Percentiles rank a stretch among this genome's conserved stretches.
phyloP scores from a whole-genome alignment of 2,329 filamentous ascomycete genomes.

The Mollisia scopiformis region DNA sequence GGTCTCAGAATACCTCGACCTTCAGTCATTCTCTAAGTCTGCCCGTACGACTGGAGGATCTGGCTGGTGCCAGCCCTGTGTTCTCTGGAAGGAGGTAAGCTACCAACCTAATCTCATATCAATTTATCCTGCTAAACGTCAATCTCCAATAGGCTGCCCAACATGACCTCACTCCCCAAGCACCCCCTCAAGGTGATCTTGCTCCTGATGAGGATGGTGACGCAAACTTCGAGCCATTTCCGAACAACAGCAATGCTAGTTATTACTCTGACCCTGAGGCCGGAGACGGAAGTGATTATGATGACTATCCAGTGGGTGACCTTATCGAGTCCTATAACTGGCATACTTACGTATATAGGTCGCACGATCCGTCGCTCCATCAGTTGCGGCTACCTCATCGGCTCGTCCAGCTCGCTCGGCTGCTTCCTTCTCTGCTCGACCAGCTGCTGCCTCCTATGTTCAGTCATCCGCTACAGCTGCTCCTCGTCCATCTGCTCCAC shows the following conservation, averaged over 20 bases:
- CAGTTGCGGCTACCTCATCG: too few relatives aligned
- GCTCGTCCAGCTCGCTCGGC: too few relatives aligned
- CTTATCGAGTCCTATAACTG: too few relatives aligned
- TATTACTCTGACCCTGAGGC: slow-evolving; percentile 15
- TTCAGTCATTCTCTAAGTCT: slow-evolving; percentile 51
- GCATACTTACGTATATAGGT: too few relatives aligned
- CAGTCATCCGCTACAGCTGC: too few relatives aligned
- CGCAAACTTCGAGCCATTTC: neutral
- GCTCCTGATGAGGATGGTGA: slow-evolving; percentile 25
- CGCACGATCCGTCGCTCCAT: too few relatives aligned
- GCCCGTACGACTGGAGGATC: slow-evolving; percentile 42
- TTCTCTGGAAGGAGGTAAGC: slow-evolving; percentile 26
- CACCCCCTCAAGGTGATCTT: slow-evolving; percentile 24
- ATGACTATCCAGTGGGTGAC: too few relatives aligned
- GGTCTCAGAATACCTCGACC: too few relatives aligned
- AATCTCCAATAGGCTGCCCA: slow-evolving; percentile 7
- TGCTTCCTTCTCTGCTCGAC: too few relatives aligned
- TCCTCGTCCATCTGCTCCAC: neutral
- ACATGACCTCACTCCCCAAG: slow-evolving; percentile 13
- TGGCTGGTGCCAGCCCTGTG: slow-evolving; percentile 19
- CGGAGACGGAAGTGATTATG: slow-evolving; percentile 6
- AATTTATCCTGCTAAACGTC: neutral
- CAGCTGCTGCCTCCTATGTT: too few relatives aligned
- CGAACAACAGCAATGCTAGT: neutral
- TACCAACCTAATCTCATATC: neutral